Evolutionary conservation across 208 protist genomes (phyloP), one percentile per base, ranked within the genome.

Genomic region (Crithidia thermophila): DNA sequence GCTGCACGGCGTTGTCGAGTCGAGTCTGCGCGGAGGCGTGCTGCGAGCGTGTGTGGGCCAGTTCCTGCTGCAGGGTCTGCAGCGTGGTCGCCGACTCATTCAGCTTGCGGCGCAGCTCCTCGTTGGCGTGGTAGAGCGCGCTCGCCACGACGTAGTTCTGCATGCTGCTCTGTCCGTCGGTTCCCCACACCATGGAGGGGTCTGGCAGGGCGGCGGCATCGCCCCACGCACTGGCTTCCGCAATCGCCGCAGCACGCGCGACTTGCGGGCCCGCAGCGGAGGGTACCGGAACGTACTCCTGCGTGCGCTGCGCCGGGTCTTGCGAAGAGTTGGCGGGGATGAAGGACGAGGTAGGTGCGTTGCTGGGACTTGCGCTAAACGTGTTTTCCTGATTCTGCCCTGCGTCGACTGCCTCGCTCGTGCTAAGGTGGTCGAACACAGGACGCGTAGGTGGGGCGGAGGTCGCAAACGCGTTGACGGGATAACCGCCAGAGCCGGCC

Each of bases 161-260:
- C 20, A 91, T 58, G 57, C 81, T 90, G 51, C 79, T 83, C 34
- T 64, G 69, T 13, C 56, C 55, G 58, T 97, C 91, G 34, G 83
- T 84, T 11, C 91, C 91, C 89, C 91, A 97, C 39, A 97, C 80
- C 85, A 97, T 89, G 1, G 84, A 74, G 0, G 89, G 91, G 62
- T 97, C 91, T 1, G 91, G 91, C 34, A 88, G 75, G 28, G 60
- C 27, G 5, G 30, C 56, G 5, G 60, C 52, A n/a, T 63, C 72
- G 25, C 72, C 76, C 86, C 67, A 85, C 43, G 76, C 65, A 47
- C 64, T 62, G 20, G 65, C 82, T 27, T 60, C 67, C 14, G 53
- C 47, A 46, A 87, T 62, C 13, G 72, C 66, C 18, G 66, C 73
- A 8, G 73, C 67, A 9, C 72, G 71, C n/a, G 72, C 70, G 10